phyloP scores from a whole-genome alignment of 139 green algal genomes.

The Closterium sp. region DNA sequence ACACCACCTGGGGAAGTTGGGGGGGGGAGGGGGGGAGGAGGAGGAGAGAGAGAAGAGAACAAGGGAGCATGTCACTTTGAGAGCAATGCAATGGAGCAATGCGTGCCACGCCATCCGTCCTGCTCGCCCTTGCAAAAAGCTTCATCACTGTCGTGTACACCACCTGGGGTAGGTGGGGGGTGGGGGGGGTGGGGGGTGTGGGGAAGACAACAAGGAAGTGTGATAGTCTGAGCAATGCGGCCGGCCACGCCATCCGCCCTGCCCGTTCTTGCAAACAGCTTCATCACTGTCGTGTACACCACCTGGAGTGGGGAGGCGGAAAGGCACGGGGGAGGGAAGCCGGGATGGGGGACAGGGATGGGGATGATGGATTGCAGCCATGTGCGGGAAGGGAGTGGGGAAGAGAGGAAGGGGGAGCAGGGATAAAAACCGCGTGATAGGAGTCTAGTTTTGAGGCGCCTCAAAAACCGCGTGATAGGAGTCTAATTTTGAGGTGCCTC shows the following conservation, averaged over 20 bases:
- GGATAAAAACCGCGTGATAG: too few relatives aligned
- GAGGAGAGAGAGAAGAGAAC: neutral
- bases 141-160: neutral
- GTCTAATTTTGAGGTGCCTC: too few relatives aligned
- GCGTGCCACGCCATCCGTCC: neutral
- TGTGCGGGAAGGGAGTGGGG: too few relatives aligned
- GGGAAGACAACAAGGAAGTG: neutral
- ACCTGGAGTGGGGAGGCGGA: neutral
- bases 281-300: neutral
- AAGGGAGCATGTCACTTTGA: neutral
- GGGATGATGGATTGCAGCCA: too few relatives aligned
- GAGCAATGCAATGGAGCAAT: too few relatives aligned
- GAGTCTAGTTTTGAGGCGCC: too few relatives aligned
- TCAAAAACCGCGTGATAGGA: too few relatives aligned
- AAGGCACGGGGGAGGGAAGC: too few relatives aligned
- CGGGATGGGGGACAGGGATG: too few relatives aligned
- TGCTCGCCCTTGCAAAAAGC: neutral
- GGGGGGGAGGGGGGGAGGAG: too few relatives aligned
- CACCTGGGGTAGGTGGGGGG: neutral
- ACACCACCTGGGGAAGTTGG: neutral
- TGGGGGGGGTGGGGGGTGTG: neutral
- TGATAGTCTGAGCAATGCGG: neutral
- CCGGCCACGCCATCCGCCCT: neutral
- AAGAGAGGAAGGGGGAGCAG: too few relatives aligned
- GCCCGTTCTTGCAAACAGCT: neutral